Percentiles rank a stretch among this genome's conserved stretches.
These are phyloP conservation scores for Xylariaceae sp. DNA, from an alignment of 2,329 filamentous ascomycete species.

Conservation along the genomic window DNA sequence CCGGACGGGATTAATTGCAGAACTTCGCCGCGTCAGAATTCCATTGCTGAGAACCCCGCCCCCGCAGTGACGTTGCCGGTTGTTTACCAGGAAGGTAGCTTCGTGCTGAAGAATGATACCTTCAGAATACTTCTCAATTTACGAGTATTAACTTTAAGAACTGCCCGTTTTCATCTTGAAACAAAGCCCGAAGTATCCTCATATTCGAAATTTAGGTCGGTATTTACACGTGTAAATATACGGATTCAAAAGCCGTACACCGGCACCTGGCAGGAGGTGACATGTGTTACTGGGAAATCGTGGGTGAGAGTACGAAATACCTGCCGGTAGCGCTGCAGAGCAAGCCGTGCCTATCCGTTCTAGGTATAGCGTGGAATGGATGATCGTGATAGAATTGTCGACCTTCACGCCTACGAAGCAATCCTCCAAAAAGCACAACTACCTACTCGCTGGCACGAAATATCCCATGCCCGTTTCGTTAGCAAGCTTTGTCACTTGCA, in stretches of 20 bases:
- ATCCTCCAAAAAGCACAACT: no score
- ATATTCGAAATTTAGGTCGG: no score
- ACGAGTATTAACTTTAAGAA: background rate
- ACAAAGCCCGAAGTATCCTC: no score
- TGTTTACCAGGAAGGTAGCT: background rate
- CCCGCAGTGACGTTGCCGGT: constrained; percentile 16
- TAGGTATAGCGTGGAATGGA: background rate
- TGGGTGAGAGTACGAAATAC: background rate
- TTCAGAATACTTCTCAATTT: no score
- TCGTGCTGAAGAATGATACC: background rate
- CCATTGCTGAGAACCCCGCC: constrained; percentile 14
- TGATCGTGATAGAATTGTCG: background rate
- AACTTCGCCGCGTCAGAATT: background rate
- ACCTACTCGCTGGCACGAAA: no score
- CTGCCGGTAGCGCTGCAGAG: background rate
- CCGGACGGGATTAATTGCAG: background rate
- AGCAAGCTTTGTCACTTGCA: background rate
- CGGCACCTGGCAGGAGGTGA: background rate
- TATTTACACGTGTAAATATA: no score
- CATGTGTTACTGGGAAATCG: no score
- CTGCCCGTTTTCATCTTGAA: no score
- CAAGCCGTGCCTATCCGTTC: background rate
- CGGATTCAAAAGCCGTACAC: no score
- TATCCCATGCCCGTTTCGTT: no score
- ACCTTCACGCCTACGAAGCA: background rate